phyloP scores from a whole-genome alignment of 371 early-diverging fungal genomes.

The Gilbertella persicaria region DNA sequence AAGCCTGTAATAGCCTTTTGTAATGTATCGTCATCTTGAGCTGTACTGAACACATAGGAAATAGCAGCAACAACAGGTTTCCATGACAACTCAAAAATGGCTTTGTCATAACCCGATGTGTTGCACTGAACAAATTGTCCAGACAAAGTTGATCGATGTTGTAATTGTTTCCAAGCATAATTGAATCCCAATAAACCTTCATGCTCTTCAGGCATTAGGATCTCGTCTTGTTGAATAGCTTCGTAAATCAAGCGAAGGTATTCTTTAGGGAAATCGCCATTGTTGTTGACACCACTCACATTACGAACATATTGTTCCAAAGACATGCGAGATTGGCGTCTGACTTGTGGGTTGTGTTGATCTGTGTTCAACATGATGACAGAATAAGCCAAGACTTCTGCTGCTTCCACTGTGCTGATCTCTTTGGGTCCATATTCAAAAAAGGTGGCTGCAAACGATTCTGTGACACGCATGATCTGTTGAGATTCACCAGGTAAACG shows the following conservation, averaged over 20 bases:
- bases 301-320: constrained; percentile 86
- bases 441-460: constrained; percentile 81
- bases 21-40: constrained; percentile 76
- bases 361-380: constrained; percentile 95
- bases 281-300: constrained; percentile 77
- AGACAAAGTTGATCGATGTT: constrained; percentile 53
- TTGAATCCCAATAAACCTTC: constrained; percentile 94
- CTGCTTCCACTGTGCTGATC: constrained; percentile 74
- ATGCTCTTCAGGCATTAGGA: constrained; percentile 89
- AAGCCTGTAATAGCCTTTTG: constrained; percentile 82
- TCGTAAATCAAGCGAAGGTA: constrained; percentile 76
- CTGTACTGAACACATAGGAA: constrained; percentile 79
- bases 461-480: constrained; percentile 91
- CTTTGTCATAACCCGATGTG: constrained; percentile 62
- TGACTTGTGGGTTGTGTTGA: constrained; percentile 87
- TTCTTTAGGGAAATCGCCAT: constrained; percentile 68
- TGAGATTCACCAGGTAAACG: constrained; percentile 94
- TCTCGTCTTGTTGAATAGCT: constrained; percentile 78
- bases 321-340: constrained; percentile 75
- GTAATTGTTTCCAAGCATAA: constrained; percentile 92
- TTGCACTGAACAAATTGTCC: constrained; percentile 53
- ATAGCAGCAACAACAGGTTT: constrained; percentile 67
- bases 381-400: constrained; percentile 84
- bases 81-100: constrained; percentile 66
- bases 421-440: constrained; percentile 64